Evolutionary conservation across 805 yeast species (phyloP).

Genomic region (Martiniozyma abietophila): DNA sequence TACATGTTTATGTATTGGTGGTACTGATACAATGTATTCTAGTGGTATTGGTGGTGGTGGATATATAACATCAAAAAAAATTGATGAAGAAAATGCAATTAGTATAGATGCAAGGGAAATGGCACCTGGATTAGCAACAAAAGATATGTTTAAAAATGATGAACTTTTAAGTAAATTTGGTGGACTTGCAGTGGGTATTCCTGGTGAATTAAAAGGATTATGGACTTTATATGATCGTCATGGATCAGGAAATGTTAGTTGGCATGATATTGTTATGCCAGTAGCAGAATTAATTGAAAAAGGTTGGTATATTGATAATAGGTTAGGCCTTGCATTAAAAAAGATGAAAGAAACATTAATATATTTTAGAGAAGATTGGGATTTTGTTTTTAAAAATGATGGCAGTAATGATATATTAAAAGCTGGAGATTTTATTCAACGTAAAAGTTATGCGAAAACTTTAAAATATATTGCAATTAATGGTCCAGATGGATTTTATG

Average conservation of each 20-base stretch:
- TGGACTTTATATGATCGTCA: constrained; percentile 48
- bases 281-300: constrained; percentile 53
- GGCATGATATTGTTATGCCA: constrained; percentile 71
- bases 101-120: constrained; percentile 82
- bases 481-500: constrained; percentile 78
- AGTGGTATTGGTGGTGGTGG: constrained; percentile 97
- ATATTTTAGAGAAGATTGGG: constrained; percentile 40
- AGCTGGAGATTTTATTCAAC: constrained; percentile 50
- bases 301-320: constrained; percentile 53
- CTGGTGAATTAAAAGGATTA: constrained; percentile 88
- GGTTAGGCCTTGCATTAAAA: constrained; percentile 34
- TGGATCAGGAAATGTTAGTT: constrained; percentile 61
- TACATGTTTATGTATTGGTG: constrained; percentile 81
- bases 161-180: constrained; percentile 55
- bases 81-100: constrained; percentile 37
- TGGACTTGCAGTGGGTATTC: constrained; percentile 82
- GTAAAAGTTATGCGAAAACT: constrained; percentile 60
- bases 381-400: constrained; percentile 35
- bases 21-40: constrained; percentile 70
- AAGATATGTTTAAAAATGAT: constrained; percentile 50
- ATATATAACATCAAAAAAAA: constrained; percentile 43
- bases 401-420: constrained; percentile 24
- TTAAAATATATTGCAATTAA: constrained; percentile 59
- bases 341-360: constrained; percentile 27
- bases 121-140: constrained; percentile 60